phyloP scores from a whole-genome alignment of 441 rosid genomes.

The Hypseocharis bilobata region DNA sequence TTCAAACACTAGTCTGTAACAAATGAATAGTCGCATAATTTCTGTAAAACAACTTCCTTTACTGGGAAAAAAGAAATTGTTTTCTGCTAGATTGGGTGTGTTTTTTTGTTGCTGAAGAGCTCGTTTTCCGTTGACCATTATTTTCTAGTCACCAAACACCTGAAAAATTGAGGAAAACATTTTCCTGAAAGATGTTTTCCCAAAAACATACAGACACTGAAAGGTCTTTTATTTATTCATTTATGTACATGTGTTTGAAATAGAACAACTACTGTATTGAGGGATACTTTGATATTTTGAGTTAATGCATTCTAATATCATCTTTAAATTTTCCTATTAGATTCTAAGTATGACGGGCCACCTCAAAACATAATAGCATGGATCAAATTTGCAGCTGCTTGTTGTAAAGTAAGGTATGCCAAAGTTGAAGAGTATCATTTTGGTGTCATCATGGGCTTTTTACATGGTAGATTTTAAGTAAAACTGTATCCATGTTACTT shows the following conservation, averaged over 20 bases:
- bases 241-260: not conserved
- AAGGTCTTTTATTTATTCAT: too few relatives aligned
- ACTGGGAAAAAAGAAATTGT: too few relatives aligned
- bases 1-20: too few relatives aligned
- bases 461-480: conserved; percentile 8
- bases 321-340: conserved; percentile 34
- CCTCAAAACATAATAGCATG: conserved; percentile 61
- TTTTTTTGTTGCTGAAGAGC: too few relatives aligned
- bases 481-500: conserved; percentile 11
- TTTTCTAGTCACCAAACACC: too few relatives aligned
- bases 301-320: conserved; percentile 1
- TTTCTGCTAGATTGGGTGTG: too few relatives aligned
- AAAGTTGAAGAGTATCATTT: not conserved
- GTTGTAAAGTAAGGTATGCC: conserved; percentile 53
- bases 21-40: too few relatives aligned
- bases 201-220: too few relatives aligned
- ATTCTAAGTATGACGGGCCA: conserved; percentile 39
- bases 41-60: too few relatives aligned
- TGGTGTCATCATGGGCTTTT: not conserved
- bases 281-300: not conserved
- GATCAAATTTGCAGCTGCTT: conserved; percentile 51
- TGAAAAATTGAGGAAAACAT: too few relatives aligned
- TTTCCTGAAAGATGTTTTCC: too few relatives aligned
- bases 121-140: too few relatives aligned
- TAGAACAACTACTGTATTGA: not conserved